These are phyloP conservation scores for Breynia disticha DNA, from an alignment of 441 rosid species.

Conservation along the genomic window DNA sequence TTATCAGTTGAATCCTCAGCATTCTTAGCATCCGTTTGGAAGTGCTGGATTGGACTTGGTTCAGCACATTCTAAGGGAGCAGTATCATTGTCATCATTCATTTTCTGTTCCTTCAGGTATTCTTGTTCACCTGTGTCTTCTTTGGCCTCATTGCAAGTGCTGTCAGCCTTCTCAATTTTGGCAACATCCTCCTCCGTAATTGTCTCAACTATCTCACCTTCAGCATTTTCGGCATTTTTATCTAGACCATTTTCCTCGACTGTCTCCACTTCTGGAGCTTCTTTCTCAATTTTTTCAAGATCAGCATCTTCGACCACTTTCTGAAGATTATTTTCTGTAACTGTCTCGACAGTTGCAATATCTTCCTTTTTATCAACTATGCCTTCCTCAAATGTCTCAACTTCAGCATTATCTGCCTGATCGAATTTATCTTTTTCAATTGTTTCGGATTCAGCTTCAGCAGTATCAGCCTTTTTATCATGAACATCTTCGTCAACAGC, in stretches of 20 bases:
- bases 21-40: not conserved
- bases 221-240: too few relatives aligned
- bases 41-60: not conserved
- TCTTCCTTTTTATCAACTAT: constrained; percentile 2
- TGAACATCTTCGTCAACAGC: not conserved
- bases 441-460: constrained; percentile 7
- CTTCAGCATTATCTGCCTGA: constrained; percentile 1
- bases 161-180: not conserved
- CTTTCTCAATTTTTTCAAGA: too few relatives aligned
- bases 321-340: too few relatives aligned
- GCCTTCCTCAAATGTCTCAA: constrained; percentile 8
- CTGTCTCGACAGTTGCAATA: too few relatives aligned
- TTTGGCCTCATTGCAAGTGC: not conserved
- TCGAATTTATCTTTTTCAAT: not conserved
- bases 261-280: too few relatives aligned
- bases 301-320: too few relatives aligned
- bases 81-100: not conserved
- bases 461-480: not conserved
- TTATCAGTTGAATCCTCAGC: not conserved
- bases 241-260: too few relatives aligned
- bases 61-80: not conserved
- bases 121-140: not conserved
- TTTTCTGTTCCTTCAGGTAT: not conserved
- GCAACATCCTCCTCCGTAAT: not conserved
- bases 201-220: too few relatives aligned